Percentiles rank a stretch among this genome's conserved stretches.
phyloP scores from a whole-genome alignment of 495 filamentous ascomycete species.

The Ascodesmis nigricans region DNA sequence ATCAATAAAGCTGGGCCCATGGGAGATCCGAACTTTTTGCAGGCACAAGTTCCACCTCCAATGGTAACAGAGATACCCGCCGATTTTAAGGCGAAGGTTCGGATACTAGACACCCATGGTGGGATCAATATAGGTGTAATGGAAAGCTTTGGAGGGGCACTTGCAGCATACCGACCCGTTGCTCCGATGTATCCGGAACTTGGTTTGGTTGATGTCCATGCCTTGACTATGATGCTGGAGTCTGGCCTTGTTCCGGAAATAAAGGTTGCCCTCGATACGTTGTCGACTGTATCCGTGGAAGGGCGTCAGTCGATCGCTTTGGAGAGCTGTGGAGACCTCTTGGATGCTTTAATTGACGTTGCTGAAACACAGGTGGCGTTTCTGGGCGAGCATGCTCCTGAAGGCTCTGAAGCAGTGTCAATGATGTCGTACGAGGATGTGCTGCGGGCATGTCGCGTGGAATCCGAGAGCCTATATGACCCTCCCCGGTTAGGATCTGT shows the following conservation, averaged over 20 bases:
- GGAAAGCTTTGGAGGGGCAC: slow-evolving; percentile 37
- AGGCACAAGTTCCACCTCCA: slow-evolving; percentile 11
- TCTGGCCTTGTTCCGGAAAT: slow-evolving; percentile 78
- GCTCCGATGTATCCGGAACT: slow-evolving; percentile 57
- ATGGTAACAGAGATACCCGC: slow-evolving; percentile 31
- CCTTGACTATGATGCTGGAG: slow-evolving; percentile 79
- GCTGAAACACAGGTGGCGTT: slow-evolving; percentile 68
- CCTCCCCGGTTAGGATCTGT: slow-evolving; percentile 50
- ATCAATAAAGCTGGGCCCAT: slow-evolving; percentile 14
- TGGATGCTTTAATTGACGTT: slow-evolving; percentile 74
- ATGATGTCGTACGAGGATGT: slow-evolving; percentile 74
- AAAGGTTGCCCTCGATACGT: slow-evolving; percentile 63
- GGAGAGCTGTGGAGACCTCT: slow-evolving; percentile 61
- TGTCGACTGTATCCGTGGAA: slow-evolving; percentile 49
- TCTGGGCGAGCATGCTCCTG: slow-evolving; percentile 54
- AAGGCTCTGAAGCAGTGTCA: slow-evolving; percentile 63
- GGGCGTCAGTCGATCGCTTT: slow-evolving; percentile 38
- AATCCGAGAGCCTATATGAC: slow-evolving; percentile 46
- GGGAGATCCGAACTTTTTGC: slow-evolving; percentile 14
- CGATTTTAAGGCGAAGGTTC: slow-evolving; percentile 41
- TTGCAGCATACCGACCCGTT: slow-evolving; percentile 42
- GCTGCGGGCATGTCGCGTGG: slow-evolving; percentile 47
- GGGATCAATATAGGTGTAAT: slow-evolving; percentile 41
- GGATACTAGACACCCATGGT: slow-evolving; percentile 36
- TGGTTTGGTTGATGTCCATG: slow-evolving; percentile 71